Evolutionary conservation across 768 basidiomycete species (phyloP), one percentile per base, ranked within the genome.

Genomic region (Amanita muscaria): DNA sequence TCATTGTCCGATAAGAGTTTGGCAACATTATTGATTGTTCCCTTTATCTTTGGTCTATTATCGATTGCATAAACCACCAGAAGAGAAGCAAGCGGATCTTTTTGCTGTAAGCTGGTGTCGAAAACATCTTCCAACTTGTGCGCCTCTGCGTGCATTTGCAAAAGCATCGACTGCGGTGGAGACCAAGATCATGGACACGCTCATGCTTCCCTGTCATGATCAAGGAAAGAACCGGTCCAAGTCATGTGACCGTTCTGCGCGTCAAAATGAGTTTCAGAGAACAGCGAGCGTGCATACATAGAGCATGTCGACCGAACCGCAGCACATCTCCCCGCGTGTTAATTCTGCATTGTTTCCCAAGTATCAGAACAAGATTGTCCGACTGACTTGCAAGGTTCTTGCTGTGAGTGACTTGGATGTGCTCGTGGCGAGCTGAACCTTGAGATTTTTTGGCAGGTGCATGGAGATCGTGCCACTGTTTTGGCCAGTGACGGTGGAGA

Each of bases 401-500:
- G 15, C 44, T 8, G 44, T 46, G n/a, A 19, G 44, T 22, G 9
- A 23, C 14, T 22, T 16, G 10, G 2, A 24, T 25, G n/a, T 9
- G 19, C 19, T 7, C 29, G n/a, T 18, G 11, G 4, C 24, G 11
- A 10, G 3, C 22, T 15, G 6, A 14, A 18, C 27, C 14, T 23
- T 46, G 6, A 39, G 18, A n/a, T n/a, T 22, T 37, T 39, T 3
- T 39, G 18, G 2, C 30, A 46, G 44, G 30, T 46, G n/a, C 36
- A 39, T n/a, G 44, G 36, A 18, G 44, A 46, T 29, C 38, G n/a
- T 5, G 36, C 29, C 9, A 38, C 27, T 22, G 44, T 46, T n/a
- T 12, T 27, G 36, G 27, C 36, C 24, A 46, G 44, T 18, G 44
- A 46, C 23, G 44, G 44, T 31, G 44, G 44, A 39, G 36, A 46